Conservation (phyloP, 2,329 filamentous ascomycete genomes). For the Podosphaera aphanis region DNA sequence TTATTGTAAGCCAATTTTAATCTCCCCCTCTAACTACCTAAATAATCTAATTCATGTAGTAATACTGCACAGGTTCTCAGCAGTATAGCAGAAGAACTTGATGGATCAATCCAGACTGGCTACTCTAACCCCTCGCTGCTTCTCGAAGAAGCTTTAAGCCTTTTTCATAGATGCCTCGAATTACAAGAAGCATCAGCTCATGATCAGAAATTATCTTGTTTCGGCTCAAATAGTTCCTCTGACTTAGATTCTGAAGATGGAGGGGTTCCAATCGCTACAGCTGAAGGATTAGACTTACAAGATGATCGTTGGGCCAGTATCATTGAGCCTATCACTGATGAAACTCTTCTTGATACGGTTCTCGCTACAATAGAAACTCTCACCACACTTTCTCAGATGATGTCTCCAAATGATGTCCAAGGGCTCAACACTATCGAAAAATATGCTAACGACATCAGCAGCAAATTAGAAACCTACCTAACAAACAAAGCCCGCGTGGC, state of each 20-base stretch:
- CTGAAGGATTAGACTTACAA: constrained; percentile 19
- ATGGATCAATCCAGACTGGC: constrained; percentile 19
- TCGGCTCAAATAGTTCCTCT: constrained; percentile 5
- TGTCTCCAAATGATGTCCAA: background rate
- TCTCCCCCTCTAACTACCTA: background rate
- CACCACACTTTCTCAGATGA: constrained; percentile 25
- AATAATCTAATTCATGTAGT: constrained; percentile 11
- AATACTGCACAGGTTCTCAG: constrained; percentile 49
- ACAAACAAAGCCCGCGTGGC: constrained; percentile 19
- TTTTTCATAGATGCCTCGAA: constrained; percentile 32
- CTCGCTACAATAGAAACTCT: constrained; percentile 36
- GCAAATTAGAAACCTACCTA: constrained; percentile 29
- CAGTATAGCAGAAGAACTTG: constrained; percentile 35
- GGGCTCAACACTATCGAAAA: background rate
- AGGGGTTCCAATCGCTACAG: constrained; percentile 9
- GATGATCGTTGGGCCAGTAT: constrained; percentile 41
- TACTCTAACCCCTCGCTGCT: constrained; percentile 21
- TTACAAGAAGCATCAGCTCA: constrained; percentile 22
- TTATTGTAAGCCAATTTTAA: constrained; percentile 25
- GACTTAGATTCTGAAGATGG: constrained; percentile 14
- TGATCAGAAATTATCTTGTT: constrained; percentile 3
- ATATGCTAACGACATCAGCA: constrained; percentile 19
- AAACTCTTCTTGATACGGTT: constrained; percentile 42
- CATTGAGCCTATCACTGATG: constrained; percentile 40
- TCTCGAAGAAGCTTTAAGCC: constrained; percentile 34